Percentiles rank a stretch among this genome's conserved stretches.
phyloP scores from a whole-genome alignment of 2,329 filamentous ascomycete genomes.

The Cryphonectria carpinicola region DNA sequence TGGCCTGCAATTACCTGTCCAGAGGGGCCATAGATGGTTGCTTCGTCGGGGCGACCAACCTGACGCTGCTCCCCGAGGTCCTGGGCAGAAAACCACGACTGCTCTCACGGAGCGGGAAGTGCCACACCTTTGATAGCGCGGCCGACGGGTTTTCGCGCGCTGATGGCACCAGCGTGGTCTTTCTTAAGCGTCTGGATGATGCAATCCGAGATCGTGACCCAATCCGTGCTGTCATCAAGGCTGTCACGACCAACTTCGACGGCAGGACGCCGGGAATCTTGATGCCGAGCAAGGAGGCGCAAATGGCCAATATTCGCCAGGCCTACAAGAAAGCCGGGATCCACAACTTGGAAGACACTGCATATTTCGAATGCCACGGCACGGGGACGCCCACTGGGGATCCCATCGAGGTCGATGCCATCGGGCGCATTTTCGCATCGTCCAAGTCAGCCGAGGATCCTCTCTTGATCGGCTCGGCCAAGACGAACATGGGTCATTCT shows the following conservation, averaged over 20 bases:
- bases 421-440: neutral
- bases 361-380: slow-evolving; percentile 40
- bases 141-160: slow-evolving; percentile 56
- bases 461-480: slow-evolving; percentile 35
- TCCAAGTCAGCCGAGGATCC: neutral
- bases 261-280: neutral
- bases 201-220: slow-evolving; percentile 2
- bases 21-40: slow-evolving; percentile 30
- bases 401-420: slow-evolving; percentile 35
- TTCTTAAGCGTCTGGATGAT: neutral
- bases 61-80: slow-evolving; percentile 31
- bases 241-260: neutral
- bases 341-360: slow-evolving; percentile 23
- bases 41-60: slow-evolving; percentile 33
- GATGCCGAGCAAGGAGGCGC: slow-evolving; percentile 1
- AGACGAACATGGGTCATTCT: slow-evolving; percentile 51
- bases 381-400: slow-evolving; percentile 43
- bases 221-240: neutral
- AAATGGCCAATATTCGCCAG: neutral
- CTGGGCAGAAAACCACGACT: neutral
- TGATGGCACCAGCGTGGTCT: slow-evolving; percentile 45
- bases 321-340: slow-evolving; percentile 18
- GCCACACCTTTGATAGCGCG: slow-evolving; percentile 41
- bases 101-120: slow-evolving; percentile 29
- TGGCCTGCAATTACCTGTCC: slow-evolving; percentile 33